Evolutionary conservation across 2,329 filamentous ascomycete species (phyloP).

Genomic region (Ascochyta rabiei): DNA sequence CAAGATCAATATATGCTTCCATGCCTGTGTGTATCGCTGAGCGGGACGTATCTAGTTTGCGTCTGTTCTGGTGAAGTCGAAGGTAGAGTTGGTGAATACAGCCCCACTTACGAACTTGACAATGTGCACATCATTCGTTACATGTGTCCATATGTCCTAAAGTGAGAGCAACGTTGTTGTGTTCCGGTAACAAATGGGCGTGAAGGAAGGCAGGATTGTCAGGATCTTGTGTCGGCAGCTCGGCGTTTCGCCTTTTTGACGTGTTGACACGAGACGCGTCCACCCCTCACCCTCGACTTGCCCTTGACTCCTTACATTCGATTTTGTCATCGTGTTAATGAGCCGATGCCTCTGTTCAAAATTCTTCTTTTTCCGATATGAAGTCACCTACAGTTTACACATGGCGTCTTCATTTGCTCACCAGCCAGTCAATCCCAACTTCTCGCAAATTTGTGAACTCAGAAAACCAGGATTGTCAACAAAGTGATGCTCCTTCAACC

Average conservation of each 20-base stretch:
- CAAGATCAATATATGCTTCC: not conserved
- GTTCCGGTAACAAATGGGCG: too few species aligned
- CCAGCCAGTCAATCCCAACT: too few species aligned
- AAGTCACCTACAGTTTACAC: too few species aligned
- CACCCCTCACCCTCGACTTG: not conserved
- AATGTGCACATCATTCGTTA: not conserved
- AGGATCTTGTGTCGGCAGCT: not conserved
- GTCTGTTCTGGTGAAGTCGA: not conserved
- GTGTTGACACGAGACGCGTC: not conserved
- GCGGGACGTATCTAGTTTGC: not conserved
- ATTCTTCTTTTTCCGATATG: too few species aligned
- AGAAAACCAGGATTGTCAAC: too few species aligned
- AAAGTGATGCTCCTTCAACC: not conserved
- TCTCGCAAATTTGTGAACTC: too few species aligned
- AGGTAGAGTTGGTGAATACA: not conserved
- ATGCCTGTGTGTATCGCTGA: not conserved
- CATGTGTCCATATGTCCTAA: too few species aligned
- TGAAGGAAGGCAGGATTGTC: not conserved
- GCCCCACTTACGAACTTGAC: not conserved
- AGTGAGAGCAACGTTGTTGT: too few species aligned
- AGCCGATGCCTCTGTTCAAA: too few species aligned
- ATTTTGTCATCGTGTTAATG: too few species aligned
- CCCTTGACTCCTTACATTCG: too few species aligned
- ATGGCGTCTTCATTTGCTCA: too few species aligned
- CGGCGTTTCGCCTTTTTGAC: not conserved